Conservation (phyloP, 768 basidiomycete genomes). For the Collybia mongolica region DNA sequence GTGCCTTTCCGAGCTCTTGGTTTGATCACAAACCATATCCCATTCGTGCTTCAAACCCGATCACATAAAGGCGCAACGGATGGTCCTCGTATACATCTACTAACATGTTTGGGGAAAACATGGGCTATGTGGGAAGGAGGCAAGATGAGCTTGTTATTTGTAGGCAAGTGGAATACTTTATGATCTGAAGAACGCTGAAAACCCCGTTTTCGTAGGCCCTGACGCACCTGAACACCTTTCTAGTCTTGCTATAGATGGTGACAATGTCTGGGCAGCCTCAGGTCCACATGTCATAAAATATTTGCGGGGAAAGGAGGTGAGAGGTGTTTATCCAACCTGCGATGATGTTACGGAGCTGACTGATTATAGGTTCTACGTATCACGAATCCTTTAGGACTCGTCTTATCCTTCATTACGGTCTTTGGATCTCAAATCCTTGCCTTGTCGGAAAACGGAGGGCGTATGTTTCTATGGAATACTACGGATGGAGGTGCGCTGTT, state of each 20-base stretch:
- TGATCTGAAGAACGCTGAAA: not conserved
- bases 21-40: constrained; percentile 86
- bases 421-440: constrained; percentile 83
- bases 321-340: constrained; percentile 6
- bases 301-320: constrained; percentile 84
- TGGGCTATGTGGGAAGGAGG: constrained; percentile 98
- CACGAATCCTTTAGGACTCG: constrained; percentile 62
- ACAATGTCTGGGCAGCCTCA: constrained; percentile 81
- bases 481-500: constrained; percentile 42
- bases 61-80: constrained; percentile 82
- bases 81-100: constrained; percentile 77
- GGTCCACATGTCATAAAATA: constrained; percentile 75
- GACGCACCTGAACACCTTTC: constrained; percentile 73
- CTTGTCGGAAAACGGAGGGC: constrained; percentile 73
- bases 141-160: constrained; percentile 90
- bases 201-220: constrained; percentile 58
- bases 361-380: constrained; percentile 49
- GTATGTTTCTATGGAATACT: constrained; percentile 80
- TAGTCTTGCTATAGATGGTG: constrained; percentile 77
- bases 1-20: constrained; percentile 97
- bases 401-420: constrained; percentile 64
- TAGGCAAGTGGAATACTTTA: constrained; percentile 60
- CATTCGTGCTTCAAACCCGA: constrained; percentile 84
- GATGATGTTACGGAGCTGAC: constrained; percentile 6
- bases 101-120: constrained; percentile 84